Percentiles rank a stretch among this genome's conserved stretches.
Evolutionary conservation across 2,329 filamentous ascomycete genomes (phyloP).

Genomic region (Diaporthe sp.): DNA sequence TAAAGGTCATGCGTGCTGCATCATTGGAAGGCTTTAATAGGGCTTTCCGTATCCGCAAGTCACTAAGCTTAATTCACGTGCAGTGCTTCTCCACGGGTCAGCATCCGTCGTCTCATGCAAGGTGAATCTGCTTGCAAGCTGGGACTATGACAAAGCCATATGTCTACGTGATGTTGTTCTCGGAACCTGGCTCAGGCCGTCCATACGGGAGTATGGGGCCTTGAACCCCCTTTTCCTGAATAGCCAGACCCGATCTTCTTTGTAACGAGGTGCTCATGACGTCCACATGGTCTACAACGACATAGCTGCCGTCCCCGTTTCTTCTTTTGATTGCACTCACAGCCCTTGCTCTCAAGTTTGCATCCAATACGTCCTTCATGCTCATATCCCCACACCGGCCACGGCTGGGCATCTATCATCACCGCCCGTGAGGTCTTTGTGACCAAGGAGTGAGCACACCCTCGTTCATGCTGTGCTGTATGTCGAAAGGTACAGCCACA

Average conservation of each 20-base stretch:
- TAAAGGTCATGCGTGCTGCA: background rate
- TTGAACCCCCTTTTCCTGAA: too few species aligned
- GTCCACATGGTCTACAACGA: background rate
- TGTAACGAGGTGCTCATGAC: too few species aligned
- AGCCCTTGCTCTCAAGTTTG: background rate
- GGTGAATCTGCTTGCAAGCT: background rate
- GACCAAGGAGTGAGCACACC: too few species aligned
- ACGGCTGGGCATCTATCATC: background rate
- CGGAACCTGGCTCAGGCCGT: too few species aligned
- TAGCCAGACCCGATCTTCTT: too few species aligned
- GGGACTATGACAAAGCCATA: background rate
- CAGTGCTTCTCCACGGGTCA: background rate
- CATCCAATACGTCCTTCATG: background rate
- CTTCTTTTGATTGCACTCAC: background rate
- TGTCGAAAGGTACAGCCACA: background rate
- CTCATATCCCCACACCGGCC: background rate
- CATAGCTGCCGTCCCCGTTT: background rate
- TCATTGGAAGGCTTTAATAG: slow-evolving; percentile 12
- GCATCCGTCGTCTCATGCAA: too few species aligned
- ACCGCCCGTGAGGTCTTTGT: background rate
- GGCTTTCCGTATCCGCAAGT: background rate
- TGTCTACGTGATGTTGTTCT: background rate
- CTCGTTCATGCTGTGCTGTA: background rate
- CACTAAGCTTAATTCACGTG: slow-evolving; percentile 5
- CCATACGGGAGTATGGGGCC: too few species aligned